phyloP scores from a whole-genome alignment of 306 rosid genomes.

The Mucuna pruriens region DNA sequence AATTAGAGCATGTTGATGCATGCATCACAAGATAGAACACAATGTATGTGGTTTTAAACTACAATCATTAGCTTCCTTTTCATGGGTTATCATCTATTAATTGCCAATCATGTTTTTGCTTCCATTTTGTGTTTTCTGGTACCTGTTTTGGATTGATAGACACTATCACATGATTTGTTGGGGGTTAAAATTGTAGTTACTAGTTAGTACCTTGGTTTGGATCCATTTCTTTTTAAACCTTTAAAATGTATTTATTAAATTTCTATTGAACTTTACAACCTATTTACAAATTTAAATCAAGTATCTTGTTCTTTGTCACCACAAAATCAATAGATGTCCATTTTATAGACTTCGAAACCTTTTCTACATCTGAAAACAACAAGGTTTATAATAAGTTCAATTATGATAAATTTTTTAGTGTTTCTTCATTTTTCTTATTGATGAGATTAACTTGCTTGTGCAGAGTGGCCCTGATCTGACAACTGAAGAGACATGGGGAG shows the following conservation, averaged over 20 bases:
- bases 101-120: slow-evolving; percentile 20
- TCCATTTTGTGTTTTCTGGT: slow-evolving; percentile 4
- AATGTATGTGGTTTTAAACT: background rate
- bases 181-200: background rate
- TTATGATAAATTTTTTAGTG: background rate
- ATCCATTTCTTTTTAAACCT: background rate
- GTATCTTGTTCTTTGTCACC: background rate
- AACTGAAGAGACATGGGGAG: slow-evolving; percentile 93
- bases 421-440: slow-evolving; percentile 10
- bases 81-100: background rate
- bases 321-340: background rate
- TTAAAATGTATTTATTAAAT: background rate
- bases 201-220: slow-evolving; percentile 1
- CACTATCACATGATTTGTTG: background rate
- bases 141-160: background rate
- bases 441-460: slow-evolving; percentile 30
- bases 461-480: slow-evolving; percentile 97
- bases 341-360: slow-evolving; percentile 21
- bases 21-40: slow-evolving; percentile 20
- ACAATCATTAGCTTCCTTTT: background rate
- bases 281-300: background rate
- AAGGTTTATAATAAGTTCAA: background rate
- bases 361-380: background rate
- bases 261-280: background rate
- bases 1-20: background rate